A percentile compares a stretch with the other conserved stretches of the same genome.
These are phyloP conservation scores for Bisporella sp. DNA, from an alignment of 2,329 filamentous ascomycete genomes.

Conservation along the genomic window DNA sequence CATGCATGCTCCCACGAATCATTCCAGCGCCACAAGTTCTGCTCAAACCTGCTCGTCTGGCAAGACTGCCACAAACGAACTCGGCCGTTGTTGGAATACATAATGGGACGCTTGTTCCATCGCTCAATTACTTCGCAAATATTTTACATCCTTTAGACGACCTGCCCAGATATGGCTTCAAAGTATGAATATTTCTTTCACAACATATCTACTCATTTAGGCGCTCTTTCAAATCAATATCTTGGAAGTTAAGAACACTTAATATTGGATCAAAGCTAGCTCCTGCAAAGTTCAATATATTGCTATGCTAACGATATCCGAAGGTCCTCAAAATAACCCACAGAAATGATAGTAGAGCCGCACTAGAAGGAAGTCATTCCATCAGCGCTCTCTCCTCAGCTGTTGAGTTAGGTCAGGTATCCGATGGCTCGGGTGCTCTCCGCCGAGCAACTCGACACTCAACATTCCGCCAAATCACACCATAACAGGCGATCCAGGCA, in stretches of 20 bases:
- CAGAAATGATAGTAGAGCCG: constrained; percentile 6
- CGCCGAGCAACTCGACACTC: constrained; percentile 6
- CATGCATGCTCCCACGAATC: constrained; percentile 51
- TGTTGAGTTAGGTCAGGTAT: no score
- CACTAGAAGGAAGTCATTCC: no score
- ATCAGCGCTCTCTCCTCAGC: no score
- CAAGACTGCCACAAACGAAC: constrained; percentile 46
- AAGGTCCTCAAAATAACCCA: constrained; percentile 38
- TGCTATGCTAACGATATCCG: no score
- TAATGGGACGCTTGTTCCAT: constrained; percentile 45
- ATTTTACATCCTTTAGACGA: constrained; percentile 50
- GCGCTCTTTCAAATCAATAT: no score
- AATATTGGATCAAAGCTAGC: no score
- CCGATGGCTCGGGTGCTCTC: not conserved
- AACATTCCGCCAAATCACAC: constrained; percentile 10
- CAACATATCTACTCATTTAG: no score
- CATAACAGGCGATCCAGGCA: constrained; percentile 15
- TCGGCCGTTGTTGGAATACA: constrained; percentile 52
- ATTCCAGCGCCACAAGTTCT: constrained; percentile 57
- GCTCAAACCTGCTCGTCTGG: constrained; percentile 47
- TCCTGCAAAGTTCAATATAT: no score
- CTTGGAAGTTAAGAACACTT: no score
- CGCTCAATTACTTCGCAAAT: constrained; percentile 55
- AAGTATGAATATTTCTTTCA: constrained; percentile 21
- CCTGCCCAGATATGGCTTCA: constrained; percentile 40